phyloP scores from a whole-genome alignment of 768 basidiomycete species.

The Russula earlei region DNA sequence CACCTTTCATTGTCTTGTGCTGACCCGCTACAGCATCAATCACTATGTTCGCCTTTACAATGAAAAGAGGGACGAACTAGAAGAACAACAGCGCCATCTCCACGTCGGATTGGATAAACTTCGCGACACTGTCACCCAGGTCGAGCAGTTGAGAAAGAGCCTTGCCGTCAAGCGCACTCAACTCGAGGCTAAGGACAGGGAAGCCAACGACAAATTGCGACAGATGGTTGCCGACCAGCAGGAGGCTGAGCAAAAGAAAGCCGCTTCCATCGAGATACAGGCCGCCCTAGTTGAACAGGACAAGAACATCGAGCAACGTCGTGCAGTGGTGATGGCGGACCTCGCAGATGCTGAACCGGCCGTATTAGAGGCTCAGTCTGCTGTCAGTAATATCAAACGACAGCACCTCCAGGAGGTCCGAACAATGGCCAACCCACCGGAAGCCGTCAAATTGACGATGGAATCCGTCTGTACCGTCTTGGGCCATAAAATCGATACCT shows the following conservation, averaged over 20 bases:
- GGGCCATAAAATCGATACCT: slow-evolving; percentile 93
- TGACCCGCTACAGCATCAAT: slow-evolving; percentile 58
- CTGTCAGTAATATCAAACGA: slow-evolving; percentile 95
- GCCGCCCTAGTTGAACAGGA: slow-evolving; percentile 90
- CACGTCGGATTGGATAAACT: slow-evolving; percentile 98
- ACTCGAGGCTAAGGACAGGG: slow-evolving; percentile 84
- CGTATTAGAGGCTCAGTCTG: slow-evolving; percentile 86
- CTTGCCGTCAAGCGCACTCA: slow-evolving; percentile 90
- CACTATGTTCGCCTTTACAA: slow-evolving; percentile 93
- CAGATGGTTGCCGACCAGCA: slow-evolving; percentile 99
- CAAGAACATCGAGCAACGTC: slow-evolving; percentile 77
- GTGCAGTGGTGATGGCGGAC: slow-evolving; percentile 85
- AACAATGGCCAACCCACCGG: slow-evolving; percentile 96
- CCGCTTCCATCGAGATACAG: slow-evolving; percentile 92
- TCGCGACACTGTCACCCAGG: slow-evolving; percentile 90
- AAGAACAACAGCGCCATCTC: slow-evolving; percentile 96
- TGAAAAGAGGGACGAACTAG: slow-evolving; percentile 94
- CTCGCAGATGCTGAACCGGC: slow-evolving; percentile 97
- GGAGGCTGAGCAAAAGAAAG: slow-evolving; percentile 97
- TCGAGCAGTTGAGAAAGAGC: slow-evolving; percentile 92
- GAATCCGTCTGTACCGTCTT: slow-evolving; percentile 95
- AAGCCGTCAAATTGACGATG: slow-evolving; percentile 96
- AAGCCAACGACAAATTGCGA: slow-evolving; percentile 95
- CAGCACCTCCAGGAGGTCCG: slow-evolving; percentile 96
- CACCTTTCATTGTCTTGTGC: neutral